Evolutionary conservation across 163 green algal genomes (phyloP), one percentile per base, ranked within the genome.

Genomic region (Coccomyxa subellipsoidea): DNA sequence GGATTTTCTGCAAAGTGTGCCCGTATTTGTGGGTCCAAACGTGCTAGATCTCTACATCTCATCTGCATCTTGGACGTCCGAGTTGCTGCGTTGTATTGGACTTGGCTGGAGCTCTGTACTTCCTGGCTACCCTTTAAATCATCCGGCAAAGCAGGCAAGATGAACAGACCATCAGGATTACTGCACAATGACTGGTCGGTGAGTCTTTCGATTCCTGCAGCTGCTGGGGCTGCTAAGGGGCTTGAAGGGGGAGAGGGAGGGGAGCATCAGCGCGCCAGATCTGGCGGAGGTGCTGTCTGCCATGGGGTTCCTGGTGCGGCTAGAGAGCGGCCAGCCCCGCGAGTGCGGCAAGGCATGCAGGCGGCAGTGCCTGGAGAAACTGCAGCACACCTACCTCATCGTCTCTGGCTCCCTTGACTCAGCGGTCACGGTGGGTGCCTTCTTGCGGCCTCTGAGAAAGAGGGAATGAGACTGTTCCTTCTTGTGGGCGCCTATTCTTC

Each of bases 301-400:
- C 21, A 32, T 4, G 66, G 66, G 66, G 1, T 73, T 35, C 66
- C 2, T 73, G 29, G n/a, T 34, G 7, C 66, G n/a, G 18, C 66
- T 73, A 23, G 29, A 34, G 29, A 73, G n/a, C 66, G 66, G 29
- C 66, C 27, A 73, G 66, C 66, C 66, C 66, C 31, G n/a, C 21
- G 66, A 73, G 66, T 73, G 66, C 8, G 66, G 66, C 66, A 73
- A 73, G 66, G 66, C 66, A 8, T 73, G 66, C 77, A 40, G 77
- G 29, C 77, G 77, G n/a, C 40, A 35, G 47, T 82, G 79, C 79
- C 66, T 82, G 25, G 79, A 82, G 69, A 66, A 77, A 18, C 79
- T 82, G 66, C 54, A 38, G 39, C 79, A 82, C 79, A 82, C 79
- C 31, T 82, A 82, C 54, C 39, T 77, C 79, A 7, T 82, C 27